Percentiles rank a stretch among this genome's conserved stretches.
Conservation (phyloP, 2,329 filamentous ascomycete species). For the Dothideomycetes sp. region DNA sequence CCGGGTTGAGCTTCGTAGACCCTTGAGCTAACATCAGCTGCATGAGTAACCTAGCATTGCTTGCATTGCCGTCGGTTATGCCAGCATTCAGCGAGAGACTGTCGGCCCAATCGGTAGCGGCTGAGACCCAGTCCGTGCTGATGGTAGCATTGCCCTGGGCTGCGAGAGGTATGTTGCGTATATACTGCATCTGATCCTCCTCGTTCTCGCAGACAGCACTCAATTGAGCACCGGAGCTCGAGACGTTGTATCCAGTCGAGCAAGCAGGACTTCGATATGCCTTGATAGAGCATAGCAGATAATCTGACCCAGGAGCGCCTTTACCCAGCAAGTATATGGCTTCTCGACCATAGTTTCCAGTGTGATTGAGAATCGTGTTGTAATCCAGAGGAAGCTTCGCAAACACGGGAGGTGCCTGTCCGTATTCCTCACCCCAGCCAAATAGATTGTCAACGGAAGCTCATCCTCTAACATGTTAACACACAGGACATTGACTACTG, state of each 20-base stretch:
- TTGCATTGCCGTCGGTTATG: slow-evolving; percentile 30
- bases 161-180: slow-evolving; percentile 24
- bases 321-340: slow-evolving; percentile 59
- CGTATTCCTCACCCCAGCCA: slow-evolving; percentile 46
- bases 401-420: slow-evolving; percentile 26
- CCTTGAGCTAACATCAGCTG: slow-evolving; percentile 28
- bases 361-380: slow-evolving; percentile 56
- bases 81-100: slow-evolving; percentile 33
- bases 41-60: slow-evolving; percentile 32
- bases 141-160: slow-evolving; percentile 36
- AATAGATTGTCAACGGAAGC: slow-evolving; percentile 60
- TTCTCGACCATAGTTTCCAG: slow-evolving; percentile 30
- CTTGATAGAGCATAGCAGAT: slow-evolving; percentile 57
- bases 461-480: slow-evolving; percentile 51
- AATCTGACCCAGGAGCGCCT: slow-evolving; percentile 25
- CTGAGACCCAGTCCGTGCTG: slow-evolving; percentile 30
- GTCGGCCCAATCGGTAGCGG: slow-evolving; percentile 32
- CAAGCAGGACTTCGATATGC: slow-evolving; percentile 55
- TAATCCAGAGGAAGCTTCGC: slow-evolving; percentile 44
- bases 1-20: slow-evolving; percentile 38
- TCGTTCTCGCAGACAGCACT: slow-evolving; percentile 50
- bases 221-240: slow-evolving; percentile 45
- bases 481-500: slow-evolving; percentile 62
- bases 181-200: slow-evolving; percentile 45
- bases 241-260: slow-evolving; percentile 45